A percentile compares a stretch with the other conserved stretches of the same genome.
Conservation (phyloP, 2,329 filamentous ascomycete species). For the Aureobasidium sp. region DNA sequence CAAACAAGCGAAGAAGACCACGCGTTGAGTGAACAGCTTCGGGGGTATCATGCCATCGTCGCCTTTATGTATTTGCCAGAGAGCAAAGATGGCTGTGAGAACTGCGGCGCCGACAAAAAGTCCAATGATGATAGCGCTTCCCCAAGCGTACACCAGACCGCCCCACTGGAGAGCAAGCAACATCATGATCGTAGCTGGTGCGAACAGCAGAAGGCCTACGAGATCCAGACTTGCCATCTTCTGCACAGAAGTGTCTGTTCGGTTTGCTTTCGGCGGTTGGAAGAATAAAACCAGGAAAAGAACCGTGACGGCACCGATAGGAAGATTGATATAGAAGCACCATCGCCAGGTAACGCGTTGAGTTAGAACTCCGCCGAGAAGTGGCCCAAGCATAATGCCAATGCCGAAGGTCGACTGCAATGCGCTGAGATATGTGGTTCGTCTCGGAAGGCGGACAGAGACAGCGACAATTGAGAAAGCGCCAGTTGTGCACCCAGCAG, state of each 20-base stretch:
- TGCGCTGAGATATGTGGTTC: constrained; percentile 32
- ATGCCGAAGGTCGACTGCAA: constrained; percentile 33
- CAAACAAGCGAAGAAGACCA: background rate
- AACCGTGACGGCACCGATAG: constrained; percentile 29
- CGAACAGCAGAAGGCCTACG: background rate
- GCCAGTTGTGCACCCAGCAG: constrained; percentile 31
- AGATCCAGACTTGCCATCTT: constrained; percentile 32
- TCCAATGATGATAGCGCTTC: constrained; percentile 37
- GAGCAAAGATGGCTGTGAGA: background rate
- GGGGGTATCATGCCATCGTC: constrained; percentile 12
- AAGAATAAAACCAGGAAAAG: constrained; percentile 14
- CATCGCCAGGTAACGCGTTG: constrained; percentile 35
- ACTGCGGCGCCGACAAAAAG: constrained; percentile 38
- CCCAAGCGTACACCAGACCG: constrained; percentile 33
- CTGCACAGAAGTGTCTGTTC: constrained; percentile 13
- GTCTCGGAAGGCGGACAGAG: constrained; percentile 34
- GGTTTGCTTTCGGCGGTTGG: background rate
- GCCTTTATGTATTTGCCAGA: background rate
- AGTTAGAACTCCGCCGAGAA: constrained; percentile 40
- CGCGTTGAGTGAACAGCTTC: background rate
- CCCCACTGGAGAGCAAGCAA: constrained; percentile 44
- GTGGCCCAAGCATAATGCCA: constrained; percentile 36
- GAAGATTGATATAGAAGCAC: constrained; percentile 44
- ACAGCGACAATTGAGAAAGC: constrained; percentile 38
- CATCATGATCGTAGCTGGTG: constrained; percentile 27